Evolutionary conservation across 768 basidiomycete genomes (phyloP).

Genomic region (Boletus coccyginus): DNA sequence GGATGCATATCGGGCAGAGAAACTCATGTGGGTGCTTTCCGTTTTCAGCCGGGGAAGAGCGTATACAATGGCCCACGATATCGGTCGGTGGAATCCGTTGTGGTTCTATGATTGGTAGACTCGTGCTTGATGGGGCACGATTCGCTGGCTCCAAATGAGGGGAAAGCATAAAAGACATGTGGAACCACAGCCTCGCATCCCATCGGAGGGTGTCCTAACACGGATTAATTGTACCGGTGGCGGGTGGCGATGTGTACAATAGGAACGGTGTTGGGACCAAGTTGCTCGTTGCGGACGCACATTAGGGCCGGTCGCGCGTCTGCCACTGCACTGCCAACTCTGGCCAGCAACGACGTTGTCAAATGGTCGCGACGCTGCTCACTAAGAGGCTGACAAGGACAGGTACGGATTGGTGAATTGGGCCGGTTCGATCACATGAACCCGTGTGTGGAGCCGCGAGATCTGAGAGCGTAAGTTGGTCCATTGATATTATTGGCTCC

Average conservation of each 20-base stretch:
- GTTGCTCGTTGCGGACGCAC: neutral
- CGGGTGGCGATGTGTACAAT: slow-evolving; percentile 35
- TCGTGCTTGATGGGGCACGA: slow-evolving; percentile 5
- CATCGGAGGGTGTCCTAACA: neutral
- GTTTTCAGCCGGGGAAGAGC: slow-evolving; percentile 72
- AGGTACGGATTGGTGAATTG: slow-evolving; percentile 6
- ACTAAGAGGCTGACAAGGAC: slow-evolving; percentile 4
- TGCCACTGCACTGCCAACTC: slow-evolving; percentile 7
- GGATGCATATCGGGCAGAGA: slow-evolving; percentile 19
- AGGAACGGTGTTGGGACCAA: slow-evolving; percentile 7
- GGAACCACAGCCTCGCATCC: slow-evolving; percentile 18
- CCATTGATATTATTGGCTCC: slow-evolving; percentile 19
- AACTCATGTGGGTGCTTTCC: slow-evolving; percentile 8
- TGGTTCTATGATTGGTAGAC: slow-evolving; percentile 48
- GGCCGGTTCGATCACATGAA: slow-evolving; percentile 7
- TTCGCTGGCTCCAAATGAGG: slow-evolving; percentile 9
- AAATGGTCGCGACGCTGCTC: slow-evolving; percentile 15
- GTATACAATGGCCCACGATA: slow-evolving; percentile 82
- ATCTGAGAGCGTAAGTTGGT: neutral
- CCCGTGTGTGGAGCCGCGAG: neutral
- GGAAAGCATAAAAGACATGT: slow-evolving; percentile 8
- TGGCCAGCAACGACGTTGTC: slow-evolving; percentile 2
- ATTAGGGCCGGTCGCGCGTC: slow-evolving; percentile 24
- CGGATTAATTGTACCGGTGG: slow-evolving; percentile 29
- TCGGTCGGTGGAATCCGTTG: slow-evolving; percentile 53